Conservation (phyloP, 225 moss, liverwort and hornwort species). For the Pseudisothecium myosuroides region DNA sequence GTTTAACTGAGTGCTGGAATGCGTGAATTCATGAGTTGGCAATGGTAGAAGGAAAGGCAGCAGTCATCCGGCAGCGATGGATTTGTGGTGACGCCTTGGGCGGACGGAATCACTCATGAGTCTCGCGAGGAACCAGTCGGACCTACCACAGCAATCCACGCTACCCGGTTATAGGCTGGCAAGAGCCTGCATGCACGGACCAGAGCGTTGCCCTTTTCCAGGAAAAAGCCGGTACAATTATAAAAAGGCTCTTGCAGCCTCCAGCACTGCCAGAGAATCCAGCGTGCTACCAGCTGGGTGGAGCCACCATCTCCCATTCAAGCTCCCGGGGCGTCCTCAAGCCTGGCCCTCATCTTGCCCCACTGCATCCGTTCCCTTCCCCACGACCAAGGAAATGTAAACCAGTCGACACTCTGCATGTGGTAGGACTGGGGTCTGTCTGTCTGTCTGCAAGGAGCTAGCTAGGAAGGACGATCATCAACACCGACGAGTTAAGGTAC, state of each 20-base stretch:
- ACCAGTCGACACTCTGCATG: not conserved
- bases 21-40: not conserved
- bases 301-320: not conserved
- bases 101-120: not conserved
- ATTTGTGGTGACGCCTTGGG: not conserved
- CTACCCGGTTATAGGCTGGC: not conserved
- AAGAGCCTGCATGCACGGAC: not conserved
- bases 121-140: conserved; percentile 3
- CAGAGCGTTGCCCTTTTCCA: not conserved
- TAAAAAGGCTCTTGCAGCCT: conserved; percentile 1
- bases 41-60: not conserved
- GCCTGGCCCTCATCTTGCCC: not conserved
- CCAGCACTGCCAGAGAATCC: conserved; percentile 12
- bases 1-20: not conserved
- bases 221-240: not conserved
- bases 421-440: not conserved
- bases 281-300: not conserved
- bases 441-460: not conserved
- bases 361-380: not conserved
- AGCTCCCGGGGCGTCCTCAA: not conserved
- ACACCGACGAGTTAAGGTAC: not conserved
- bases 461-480: not conserved
- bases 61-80: not conserved
- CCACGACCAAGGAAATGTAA: not conserved
- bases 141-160: conserved; percentile 11